A percentile compares a stretch with the other conserved stretches of the same genome.
phyloP scores from a whole-genome alignment of 2,329 filamentous ascomycete genomes.

The Pseudogymnoascus sp. region DNA sequence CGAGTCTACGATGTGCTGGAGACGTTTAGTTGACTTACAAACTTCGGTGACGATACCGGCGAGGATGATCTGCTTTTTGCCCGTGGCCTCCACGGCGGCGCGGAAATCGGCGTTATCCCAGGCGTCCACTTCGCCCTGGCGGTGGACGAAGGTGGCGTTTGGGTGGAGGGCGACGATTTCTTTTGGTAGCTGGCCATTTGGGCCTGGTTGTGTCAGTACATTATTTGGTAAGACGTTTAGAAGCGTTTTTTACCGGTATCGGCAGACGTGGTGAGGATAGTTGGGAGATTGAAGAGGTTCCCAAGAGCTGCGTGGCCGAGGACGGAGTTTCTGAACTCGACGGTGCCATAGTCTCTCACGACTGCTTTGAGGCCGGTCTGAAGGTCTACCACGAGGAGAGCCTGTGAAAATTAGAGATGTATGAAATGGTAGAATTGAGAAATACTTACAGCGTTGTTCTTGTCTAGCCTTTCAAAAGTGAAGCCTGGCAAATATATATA shows the following conservation, averaged over 20 bases:
- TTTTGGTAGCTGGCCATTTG: conserved; percentile 62
- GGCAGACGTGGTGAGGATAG: conserved; percentile 63
- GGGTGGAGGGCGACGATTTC: conserved; percentile 64
- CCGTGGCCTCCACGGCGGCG: conserved; percentile 54
- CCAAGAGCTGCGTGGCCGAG: conserved; percentile 60
- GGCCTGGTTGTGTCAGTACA: conserved; percentile 36
- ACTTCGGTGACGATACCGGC: conserved; percentile 69
- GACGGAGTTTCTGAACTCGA: conserved; percentile 58
- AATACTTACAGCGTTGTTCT: conserved; percentile 25
- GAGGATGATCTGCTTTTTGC: conserved; percentile 62
- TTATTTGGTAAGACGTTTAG: background rate
- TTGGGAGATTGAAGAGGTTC: conserved; percentile 58
- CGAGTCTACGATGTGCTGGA: background rate
- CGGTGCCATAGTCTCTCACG: conserved; percentile 59
- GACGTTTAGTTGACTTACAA: conserved; percentile 36
- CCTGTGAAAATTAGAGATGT: conserved; percentile 24
- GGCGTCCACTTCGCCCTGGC: conserved; percentile 66
- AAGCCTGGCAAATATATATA: background rate
- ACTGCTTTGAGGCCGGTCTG: conserved; percentile 51
- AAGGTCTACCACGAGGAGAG: conserved; percentile 51
- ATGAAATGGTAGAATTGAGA: background rate
- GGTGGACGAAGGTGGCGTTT: conserved; percentile 54
- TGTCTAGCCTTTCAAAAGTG: conserved; percentile 32
- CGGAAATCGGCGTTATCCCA: conserved; percentile 69
- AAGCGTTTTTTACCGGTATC: conserved; percentile 37